Evolutionary conservation across 768 basidiomycete genomes (phyloP).

Genomic region (Clitopilus hobsonii): DNA sequence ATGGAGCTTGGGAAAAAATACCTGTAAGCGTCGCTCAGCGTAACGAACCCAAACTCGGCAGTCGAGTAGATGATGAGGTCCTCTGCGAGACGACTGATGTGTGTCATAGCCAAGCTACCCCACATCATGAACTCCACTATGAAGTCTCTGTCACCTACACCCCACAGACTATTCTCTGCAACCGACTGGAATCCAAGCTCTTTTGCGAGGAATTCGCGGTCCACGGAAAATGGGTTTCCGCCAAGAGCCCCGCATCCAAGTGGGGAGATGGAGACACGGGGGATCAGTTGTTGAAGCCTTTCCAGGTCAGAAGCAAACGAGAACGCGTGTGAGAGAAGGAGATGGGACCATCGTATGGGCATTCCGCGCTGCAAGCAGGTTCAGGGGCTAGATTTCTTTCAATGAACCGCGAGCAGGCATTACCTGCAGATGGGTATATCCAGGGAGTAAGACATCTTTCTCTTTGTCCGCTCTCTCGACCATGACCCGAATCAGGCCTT

Average conservation of each 20-base stretch:
- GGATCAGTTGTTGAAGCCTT: conserved; percentile 76
- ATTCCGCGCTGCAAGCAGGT: conserved; percentile 91
- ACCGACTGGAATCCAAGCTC: conserved; percentile 88
- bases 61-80: conserved; percentile 96
- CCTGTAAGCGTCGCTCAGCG: conserved; percentile 98
- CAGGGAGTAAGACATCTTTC: conserved; percentile 85
- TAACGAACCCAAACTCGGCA: conserved; percentile 95
- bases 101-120: conserved; percentile 87
- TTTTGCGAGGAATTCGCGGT: conserved; percentile 86
- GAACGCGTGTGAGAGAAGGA: conserved; percentile 91
- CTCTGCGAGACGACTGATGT: conserved; percentile 92
- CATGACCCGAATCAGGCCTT: conserved; percentile 81
- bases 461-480: conserved; percentile 92
- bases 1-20: conserved; percentile 18
- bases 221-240: conserved; percentile 92
- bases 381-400: background rate
- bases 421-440: conserved; percentile 97
- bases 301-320: conserved; percentile 89
- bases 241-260: conserved; percentile 94
- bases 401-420: conserved; percentile 11
- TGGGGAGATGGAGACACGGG: conserved; percentile 90
- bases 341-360: conserved; percentile 98
- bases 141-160: conserved; percentile 96
- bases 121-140: conserved; percentile 97
- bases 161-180: conserved; percentile 96